Conservation (phyloP, 1,284 basidiomycete genomes). For the Pholiota adiposa region DNA sequence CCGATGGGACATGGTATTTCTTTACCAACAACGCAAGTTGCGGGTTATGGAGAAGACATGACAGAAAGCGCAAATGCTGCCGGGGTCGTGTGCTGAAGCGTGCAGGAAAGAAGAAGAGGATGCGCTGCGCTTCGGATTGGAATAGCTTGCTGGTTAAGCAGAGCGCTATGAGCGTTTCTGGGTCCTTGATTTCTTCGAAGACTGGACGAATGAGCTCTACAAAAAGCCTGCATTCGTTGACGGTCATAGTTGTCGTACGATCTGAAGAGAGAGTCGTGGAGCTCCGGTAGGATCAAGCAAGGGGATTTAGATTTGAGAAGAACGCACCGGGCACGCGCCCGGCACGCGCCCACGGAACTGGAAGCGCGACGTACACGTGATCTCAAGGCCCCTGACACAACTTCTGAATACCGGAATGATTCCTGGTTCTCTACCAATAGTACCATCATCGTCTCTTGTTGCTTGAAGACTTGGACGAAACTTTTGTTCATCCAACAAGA, state of each 20-base stretch:
- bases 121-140: not conserved
- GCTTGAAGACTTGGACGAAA: too few relatives aligned
- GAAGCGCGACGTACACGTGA: too few relatives aligned
- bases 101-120: slow-evolving; percentile 9
- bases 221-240: not conserved
- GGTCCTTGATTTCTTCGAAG: slow-evolving; percentile 5
- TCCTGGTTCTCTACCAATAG: too few relatives aligned
- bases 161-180: not conserved
- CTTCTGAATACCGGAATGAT: too few relatives aligned
- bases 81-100: not conserved
- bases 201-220: slow-evolving; percentile 6
- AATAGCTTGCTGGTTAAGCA: slow-evolving; percentile 1
- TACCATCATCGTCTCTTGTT: too few relatives aligned
- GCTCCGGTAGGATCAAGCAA: too few relatives aligned
- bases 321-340: too few relatives aligned
- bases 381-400: too few relatives aligned
- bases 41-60: not conserved
- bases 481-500: too few relatives aligned
- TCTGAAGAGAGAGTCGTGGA: not conserved
- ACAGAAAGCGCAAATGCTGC: slow-evolving; percentile 8
- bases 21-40: slow-evolving; percentile 7
- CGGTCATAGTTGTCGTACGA: not conserved
- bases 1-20: not conserved
- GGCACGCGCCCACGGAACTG: too few relatives aligned
- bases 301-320: too few relatives aligned